A percentile compares a stretch with the other conserved stretches of the same genome.
Evolutionary conservation across 1,139 yeast genomes (phyloP).

Genomic region (Pichia norvegensis): DNA sequence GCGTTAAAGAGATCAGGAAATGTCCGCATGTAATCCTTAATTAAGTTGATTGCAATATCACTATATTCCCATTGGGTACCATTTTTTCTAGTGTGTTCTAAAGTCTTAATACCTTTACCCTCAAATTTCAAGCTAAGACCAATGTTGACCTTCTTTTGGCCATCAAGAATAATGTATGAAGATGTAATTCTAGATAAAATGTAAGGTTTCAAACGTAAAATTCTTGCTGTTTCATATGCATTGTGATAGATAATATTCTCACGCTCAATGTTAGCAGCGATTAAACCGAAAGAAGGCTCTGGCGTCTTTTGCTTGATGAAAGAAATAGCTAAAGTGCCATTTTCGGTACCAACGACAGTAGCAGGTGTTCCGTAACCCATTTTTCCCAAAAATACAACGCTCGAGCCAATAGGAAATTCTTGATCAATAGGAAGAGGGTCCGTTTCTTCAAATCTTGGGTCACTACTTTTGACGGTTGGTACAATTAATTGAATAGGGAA

Average conservation of each 20-base stretch:
- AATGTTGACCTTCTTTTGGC: conserved; percentile 53
- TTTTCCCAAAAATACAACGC: conserved; percentile 79
- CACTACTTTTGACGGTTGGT: conserved; percentile 64
- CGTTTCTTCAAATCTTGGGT: conserved; percentile 63
- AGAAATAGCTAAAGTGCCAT: conserved; percentile 62
- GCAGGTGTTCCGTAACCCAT: conserved; percentile 88
- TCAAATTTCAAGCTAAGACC: conserved; percentile 87
- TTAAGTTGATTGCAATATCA: conserved; percentile 59
- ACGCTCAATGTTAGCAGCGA: conserved; percentile 51
- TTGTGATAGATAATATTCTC: conserved; percentile 55
- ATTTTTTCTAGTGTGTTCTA: conserved; percentile 72
- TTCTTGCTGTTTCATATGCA: conserved; percentile 57
- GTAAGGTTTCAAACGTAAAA: conserved; percentile 50
- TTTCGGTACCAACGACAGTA: conserved; percentile 46
- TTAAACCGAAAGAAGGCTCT: conserved; percentile 59
- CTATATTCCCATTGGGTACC: conserved; percentile 81
- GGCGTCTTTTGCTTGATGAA: conserved; percentile 40
- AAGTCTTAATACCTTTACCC: conserved; percentile 67
- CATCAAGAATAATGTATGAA: conserved; percentile 51
- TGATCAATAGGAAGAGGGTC: conserved; percentile 71
- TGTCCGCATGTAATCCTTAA: conserved; percentile 50
- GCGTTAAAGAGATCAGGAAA: conserved; percentile 57
- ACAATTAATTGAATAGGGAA: conserved; percentile 78
- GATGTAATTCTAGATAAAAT: conserved; percentile 76
- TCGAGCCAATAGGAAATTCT: conserved; percentile 70